These are phyloP conservation scores for Kodamaea plutei DNA, from an alignment of 1,139 yeast species.

Conservation along the genomic window DNA sequence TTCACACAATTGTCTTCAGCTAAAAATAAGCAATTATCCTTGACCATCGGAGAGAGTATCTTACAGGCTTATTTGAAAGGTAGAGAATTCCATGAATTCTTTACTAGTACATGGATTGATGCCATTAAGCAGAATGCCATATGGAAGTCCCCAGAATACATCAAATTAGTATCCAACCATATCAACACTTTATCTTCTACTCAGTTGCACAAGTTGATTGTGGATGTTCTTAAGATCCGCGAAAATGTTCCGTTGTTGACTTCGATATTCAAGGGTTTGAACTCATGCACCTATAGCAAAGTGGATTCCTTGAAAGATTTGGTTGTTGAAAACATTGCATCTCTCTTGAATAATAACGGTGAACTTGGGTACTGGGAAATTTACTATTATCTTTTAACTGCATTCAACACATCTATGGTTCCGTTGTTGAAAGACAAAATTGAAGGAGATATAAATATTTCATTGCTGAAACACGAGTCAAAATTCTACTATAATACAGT, in stretches of 20 bases:
- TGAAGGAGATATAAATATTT: too few species aligned
- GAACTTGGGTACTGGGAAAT: slow-evolving; percentile 52
- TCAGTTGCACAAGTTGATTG: slow-evolving; percentile 34
- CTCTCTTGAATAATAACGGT: slow-evolving; percentile 12
- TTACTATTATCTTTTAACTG: slow-evolving; percentile 43
- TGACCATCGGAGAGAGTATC: slow-evolving; percentile 33
- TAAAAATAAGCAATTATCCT: slow-evolving; percentile 8
- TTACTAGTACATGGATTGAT: slow-evolving; percentile 41
- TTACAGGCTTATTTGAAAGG: slow-evolving; percentile 50
- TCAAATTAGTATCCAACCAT: slow-evolving; percentile 34
- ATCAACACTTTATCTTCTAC: slow-evolving; percentile 42
- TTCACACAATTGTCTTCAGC: slow-evolving; percentile 16
- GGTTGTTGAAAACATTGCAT: slow-evolving; percentile 12
- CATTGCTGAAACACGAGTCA: too few species aligned
- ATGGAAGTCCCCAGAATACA: slow-evolving; percentile 29
- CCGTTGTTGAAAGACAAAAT: slow-evolving; percentile 5
- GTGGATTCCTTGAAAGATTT: slow-evolving; percentile 16
- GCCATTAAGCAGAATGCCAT: slow-evolving; percentile 21
- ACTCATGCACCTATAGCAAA: slow-evolving; percentile 18
- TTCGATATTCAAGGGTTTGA: slow-evolving; percentile 41
- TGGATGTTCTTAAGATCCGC: slow-evolving; percentile 12
- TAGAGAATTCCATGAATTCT: slow-evolving; percentile 54
- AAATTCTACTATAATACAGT: slow-evolving; percentile 35
- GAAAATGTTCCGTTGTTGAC: slow-evolving; percentile 21
- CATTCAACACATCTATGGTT: slow-evolving; percentile 38